These are phyloP conservation scores for Apiospora arundinis DNA, from an alignment of 2,329 filamentous ascomycete genomes.

Conservation along the genomic window DNA sequence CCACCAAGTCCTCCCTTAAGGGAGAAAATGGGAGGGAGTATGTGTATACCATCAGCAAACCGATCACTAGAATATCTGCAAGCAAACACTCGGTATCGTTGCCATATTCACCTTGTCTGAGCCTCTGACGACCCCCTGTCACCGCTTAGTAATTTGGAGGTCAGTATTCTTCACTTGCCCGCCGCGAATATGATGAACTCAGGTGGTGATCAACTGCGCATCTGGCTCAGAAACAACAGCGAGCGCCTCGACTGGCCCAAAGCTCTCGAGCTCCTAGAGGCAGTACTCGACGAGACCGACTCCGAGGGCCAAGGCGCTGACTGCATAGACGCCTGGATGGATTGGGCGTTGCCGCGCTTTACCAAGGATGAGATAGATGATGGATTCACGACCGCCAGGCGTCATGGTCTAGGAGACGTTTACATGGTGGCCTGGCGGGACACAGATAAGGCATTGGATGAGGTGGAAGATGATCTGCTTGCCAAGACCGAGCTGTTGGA, in stretches of 20 bases:
- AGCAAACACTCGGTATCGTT: not conserved
- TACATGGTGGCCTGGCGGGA: not conserved
- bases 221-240: not conserved
- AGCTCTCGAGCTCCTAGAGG: not conserved
- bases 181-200: not conserved
- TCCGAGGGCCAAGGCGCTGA: not conserved
- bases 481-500: not conserved
- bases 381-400: not conserved
- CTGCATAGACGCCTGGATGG: constrained; percentile 16
- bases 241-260: not conserved
- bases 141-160: no score
- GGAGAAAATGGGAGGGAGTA: not conserved
- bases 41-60: not conserved
- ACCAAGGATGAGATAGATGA: not conserved
- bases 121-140: not conserved
- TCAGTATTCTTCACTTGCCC: not conserved
- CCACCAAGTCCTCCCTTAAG: not conserved
- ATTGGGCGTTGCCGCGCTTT: not conserved
- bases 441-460: not conserved
- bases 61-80: not conserved
- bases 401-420: not conserved
- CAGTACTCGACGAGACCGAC: not conserved
- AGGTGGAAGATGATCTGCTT: not conserved
- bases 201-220: not conserved
- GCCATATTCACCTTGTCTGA: no score